Conservation (phyloP, 2,329 filamentous ascomycete genomes). For the Mycocentrospora acerina region DNA sequence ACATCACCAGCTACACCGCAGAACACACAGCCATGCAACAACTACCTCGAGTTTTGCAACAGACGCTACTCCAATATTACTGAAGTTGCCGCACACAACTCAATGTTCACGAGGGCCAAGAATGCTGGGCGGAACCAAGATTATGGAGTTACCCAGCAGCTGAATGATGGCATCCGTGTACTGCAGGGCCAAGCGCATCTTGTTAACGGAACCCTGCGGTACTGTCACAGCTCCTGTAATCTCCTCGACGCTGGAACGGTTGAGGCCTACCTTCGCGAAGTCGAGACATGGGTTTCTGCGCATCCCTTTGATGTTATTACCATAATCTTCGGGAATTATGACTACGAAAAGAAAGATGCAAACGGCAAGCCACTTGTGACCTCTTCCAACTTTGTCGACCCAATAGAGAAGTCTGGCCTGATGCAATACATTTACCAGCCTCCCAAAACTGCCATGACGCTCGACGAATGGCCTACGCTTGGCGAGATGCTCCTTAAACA, state of each 20-base stretch:
- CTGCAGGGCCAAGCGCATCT: slow-evolving; percentile 63
- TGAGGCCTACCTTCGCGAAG: slow-evolving; percentile 68
- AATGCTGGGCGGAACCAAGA: slow-evolving; percentile 43
- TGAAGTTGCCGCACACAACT: slow-evolving; percentile 46
- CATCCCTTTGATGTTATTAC: slow-evolving; percentile 91
- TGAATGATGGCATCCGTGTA: slow-evolving; percentile 45
- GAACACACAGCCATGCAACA: slow-evolving; percentile 47
- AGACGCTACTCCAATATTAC: slow-evolving; percentile 46
- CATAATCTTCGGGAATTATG: slow-evolving; percentile 78
- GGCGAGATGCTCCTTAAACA: slow-evolving; percentile 54
- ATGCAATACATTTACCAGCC: slow-evolving; percentile 74
- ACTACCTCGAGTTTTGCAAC: slow-evolving; percentile 43
- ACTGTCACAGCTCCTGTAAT: slow-evolving; percentile 86
- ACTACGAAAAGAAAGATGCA: slow-evolving; percentile 44
- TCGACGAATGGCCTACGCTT: slow-evolving; percentile 84
- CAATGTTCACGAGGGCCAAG: slow-evolving; percentile 32
- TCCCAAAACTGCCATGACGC: slow-evolving; percentile 70
- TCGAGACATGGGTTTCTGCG: slow-evolving; percentile 70
- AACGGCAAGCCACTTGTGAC: slow-evolving; percentile 56
- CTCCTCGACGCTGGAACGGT: slow-evolving; percentile 82
- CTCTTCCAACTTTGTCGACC: slow-evolving; percentile 64
- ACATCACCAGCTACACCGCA: slow-evolving; percentile 33
- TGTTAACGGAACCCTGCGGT: slow-evolving; percentile 65
- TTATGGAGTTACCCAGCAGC: slow-evolving; percentile 39
- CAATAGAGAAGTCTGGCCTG: slow-evolving; percentile 73